Conservation (phyloP, 768 basidiomycete species). For the Amanita jacksonii region DNA sequence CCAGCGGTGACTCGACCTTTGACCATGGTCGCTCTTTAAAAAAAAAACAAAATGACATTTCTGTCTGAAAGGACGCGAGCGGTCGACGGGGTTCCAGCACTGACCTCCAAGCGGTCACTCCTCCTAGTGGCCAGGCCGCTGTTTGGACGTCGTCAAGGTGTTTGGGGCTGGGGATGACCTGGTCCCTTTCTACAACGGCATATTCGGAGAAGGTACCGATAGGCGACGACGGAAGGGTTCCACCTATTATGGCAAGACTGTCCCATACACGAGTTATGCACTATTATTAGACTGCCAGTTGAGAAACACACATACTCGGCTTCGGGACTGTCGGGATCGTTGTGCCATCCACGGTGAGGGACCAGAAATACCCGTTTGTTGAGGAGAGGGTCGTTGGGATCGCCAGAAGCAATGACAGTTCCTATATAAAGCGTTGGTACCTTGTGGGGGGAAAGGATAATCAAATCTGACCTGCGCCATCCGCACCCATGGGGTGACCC, state of each 20-base stretch:
- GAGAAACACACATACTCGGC: conserved; percentile 28
- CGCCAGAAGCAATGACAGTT: conserved; percentile 47
- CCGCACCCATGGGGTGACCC: conserved; percentile 57
- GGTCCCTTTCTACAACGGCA: conserved; percentile 59
- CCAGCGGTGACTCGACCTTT: conserved; percentile 54
- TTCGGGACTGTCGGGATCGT: conserved; percentile 56
- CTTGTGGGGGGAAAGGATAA: background rate
- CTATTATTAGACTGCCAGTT: no score
- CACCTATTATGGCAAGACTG: conserved; percentile 67
- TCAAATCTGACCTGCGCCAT: conserved; percentile 53
- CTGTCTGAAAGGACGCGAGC: background rate
- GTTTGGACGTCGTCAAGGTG: conserved; percentile 61
- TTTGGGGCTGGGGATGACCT: conserved; percentile 54
- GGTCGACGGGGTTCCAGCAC: conserved; percentile 9
- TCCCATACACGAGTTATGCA: no score
- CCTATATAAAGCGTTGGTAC: conserved; percentile 27
- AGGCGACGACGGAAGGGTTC: conserved; percentile 35
- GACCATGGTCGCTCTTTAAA: conserved; percentile 49
- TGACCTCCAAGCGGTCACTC: conserved; percentile 80
- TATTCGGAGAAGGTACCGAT: conserved; percentile 74
- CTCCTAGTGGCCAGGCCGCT: conserved; percentile 72
- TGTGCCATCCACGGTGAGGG: conserved; percentile 72
- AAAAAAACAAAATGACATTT: no score
- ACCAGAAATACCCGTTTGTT: conserved; percentile 63
- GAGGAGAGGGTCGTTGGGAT: conserved; percentile 45